Evolutionary conservation across 306 rosid genomes (phyloP), one percentile per base, ranked within the genome.

Genomic region (Rosa chinensis): DNA sequence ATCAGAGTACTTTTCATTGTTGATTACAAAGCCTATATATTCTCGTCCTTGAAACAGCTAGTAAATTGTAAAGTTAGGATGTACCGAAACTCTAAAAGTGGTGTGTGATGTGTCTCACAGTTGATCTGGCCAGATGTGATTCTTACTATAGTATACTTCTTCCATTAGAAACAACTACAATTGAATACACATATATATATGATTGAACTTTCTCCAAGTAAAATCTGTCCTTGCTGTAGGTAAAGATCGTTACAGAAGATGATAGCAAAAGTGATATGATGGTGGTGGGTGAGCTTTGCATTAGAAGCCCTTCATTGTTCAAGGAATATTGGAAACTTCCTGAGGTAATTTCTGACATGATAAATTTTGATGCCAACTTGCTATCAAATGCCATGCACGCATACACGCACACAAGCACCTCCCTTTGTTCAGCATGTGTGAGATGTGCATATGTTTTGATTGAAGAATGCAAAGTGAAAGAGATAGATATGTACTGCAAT

Each of bases 251-350:
- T 62, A 77, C 79, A 35, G 92, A 91, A n/a, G 91, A 79, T 53
- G 91, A 84, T 49, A 72, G 78, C 78, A 77, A 59, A 77, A 66
- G 55, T 78, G 85, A 74, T 59, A 10, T 62, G 12, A 75, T 11
- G 12, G 84, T 59, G 67, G 79, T 49, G 56, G 99, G 99, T n/a
- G 98, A 95, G 84, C 94, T 95, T 72, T 95, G 97, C 21, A 4
- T 95, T 84, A 89, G 82, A 81, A 87, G 97, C 79, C 93, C 99
- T 81, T 91, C 96, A 0, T 78, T 87, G 86, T 95, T 95, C 78
- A 92, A 83, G 84, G 98, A 91, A 85, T 92, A 92, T 78, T 95
- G 94, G 94, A 91, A 91, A 80, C 98, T 85, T 87, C 93, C 98
- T 4, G 83, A 95, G 99, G 98, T 89, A 85, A 76, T 77, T 76